Evolutionary conservation across 306 rosid genomes (phyloP), one percentile per base, ranked within the genome.

Genomic region (Lithocarpus polystachyus): DNA sequence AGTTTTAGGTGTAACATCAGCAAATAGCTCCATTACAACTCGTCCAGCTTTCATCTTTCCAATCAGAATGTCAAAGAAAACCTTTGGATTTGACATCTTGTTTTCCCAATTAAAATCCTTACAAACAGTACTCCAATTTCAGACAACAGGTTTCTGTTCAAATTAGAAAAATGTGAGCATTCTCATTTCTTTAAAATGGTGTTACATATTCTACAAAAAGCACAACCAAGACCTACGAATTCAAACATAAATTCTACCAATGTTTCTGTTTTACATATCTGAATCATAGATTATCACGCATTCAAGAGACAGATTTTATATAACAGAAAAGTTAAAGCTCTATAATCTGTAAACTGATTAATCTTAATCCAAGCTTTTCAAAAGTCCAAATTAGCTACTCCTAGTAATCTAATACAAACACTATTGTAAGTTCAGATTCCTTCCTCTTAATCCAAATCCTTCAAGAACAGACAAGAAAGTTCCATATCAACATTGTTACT

Each of bases 41-140:
- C 97, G 86, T 11, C 97, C 99, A 0, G 91, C 97, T 80, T 92
- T 94, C 84, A 73, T 75, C 83, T 29, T 89, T 72, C 97, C 99
- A 29, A 92, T 92, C 71, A 88, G 20, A 79, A 94, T 85, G 55
- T 94, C 97, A 72, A 94, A 94, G 89, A 87, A 94, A 74, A 94
- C 97, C 76, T 82, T 91, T 0, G 97, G 97, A 71, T 91, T 94
- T 13, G 91, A 33, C 97, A 94, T 94, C 72, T 56, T 74, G 56
- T 45, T 24, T 1, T 71, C 51, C 37, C 4, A 1, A 19, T 48
- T 3, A 1, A 6, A 59, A 24, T 14, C 51, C 5, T 61, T 70
- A 73, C 71, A 22, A 53, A 13, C 51, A 62, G 0, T 9, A n/a
- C 0, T 26, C 10, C 23, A 33, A 31, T 26, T 45, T 13, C 45